Evolutionary conservation across 768 basidiomycete species (phyloP).

Genomic region (Dacryopinax spathularia): DNA sequence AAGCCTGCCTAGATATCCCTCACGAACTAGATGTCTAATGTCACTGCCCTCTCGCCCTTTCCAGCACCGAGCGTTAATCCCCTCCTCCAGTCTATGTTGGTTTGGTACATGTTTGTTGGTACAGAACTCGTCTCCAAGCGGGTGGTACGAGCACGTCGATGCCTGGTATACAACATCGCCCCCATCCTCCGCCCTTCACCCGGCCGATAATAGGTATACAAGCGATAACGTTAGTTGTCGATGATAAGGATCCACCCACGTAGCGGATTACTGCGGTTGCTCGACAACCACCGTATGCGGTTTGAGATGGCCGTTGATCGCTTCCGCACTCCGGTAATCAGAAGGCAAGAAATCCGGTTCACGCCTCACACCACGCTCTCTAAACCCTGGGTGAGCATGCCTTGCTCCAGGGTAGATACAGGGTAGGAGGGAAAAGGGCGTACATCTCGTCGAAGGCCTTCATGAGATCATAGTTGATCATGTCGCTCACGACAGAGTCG

Average conservation of each 20-base stretch:
- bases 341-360: constrained; percentile 50
- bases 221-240: no score
- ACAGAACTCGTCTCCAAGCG: no score
- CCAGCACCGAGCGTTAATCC: neutral
- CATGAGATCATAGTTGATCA: constrained; percentile 90
- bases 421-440: constrained; percentile 22
- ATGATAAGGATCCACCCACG: neutral
- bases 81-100: no score
- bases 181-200: neutral
- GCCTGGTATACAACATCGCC: neutral
- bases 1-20: neutral
- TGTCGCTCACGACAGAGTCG: constrained; percentile 81
- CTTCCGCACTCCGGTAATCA: constrained; percentile 27
- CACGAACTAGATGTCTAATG: neutral
- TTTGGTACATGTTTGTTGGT: neutral
- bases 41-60: neutral
- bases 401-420: neutral
- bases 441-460: constrained; percentile 84
- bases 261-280: neutral
- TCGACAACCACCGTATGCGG: neutral
- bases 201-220: no score
- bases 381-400: constrained; percentile 19
- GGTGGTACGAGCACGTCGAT: no score
- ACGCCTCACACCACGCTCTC: constrained; percentile 51
- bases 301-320: neutral